Evolutionary conservation across 1,284 basidiomycete species (phyloP).

Genomic region (Pisolithus thermaeus): DNA sequence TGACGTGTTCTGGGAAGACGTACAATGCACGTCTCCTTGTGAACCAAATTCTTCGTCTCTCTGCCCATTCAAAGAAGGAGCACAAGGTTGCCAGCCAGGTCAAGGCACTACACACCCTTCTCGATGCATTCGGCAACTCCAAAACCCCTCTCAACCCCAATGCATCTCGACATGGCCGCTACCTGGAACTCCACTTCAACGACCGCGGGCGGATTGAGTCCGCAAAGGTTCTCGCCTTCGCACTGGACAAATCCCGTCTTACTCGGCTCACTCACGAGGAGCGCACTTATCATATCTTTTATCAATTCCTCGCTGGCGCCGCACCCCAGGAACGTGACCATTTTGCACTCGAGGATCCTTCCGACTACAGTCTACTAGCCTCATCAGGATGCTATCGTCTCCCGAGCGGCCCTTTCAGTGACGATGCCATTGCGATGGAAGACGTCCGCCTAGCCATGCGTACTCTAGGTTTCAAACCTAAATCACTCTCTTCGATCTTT

Average conservation of each 20-base stretch:
- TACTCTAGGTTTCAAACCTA: conserved; percentile 83
- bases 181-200: conserved; percentile 88
- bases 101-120: conserved; percentile 66
- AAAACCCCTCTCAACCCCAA: conserved; percentile 85
- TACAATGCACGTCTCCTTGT: conserved; percentile 69
- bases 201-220: conserved; percentile 68
- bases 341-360: conserved; percentile 74
- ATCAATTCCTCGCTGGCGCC: conserved; percentile 85
- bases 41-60: conserved; percentile 77
- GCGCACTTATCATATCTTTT: conserved; percentile 90
- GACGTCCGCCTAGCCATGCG: conserved; percentile 79
- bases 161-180: conserved; percentile 81
- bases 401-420: conserved; percentile 79
- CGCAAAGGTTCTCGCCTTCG: conserved; percentile 80
- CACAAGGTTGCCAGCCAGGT: conserved; percentile 71
- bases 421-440: conserved; percentile 79
- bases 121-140: conserved; percentile 87
- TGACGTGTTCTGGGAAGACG: conserved; percentile 87
- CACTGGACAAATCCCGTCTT: conserved; percentile 83
- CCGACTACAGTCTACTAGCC: conserved; percentile 77
- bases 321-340: conserved; percentile 74
- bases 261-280: conserved; percentile 76
- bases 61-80: conserved; percentile 75
- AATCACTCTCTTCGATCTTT: conserved; percentile 80
- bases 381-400: conserved; percentile 84